Evolutionary conservation across 108 stramenopile genomes (phyloP), one percentile per base, ranked within the genome.

Genomic region (Pseudonitzschia multiseries): DNA sequence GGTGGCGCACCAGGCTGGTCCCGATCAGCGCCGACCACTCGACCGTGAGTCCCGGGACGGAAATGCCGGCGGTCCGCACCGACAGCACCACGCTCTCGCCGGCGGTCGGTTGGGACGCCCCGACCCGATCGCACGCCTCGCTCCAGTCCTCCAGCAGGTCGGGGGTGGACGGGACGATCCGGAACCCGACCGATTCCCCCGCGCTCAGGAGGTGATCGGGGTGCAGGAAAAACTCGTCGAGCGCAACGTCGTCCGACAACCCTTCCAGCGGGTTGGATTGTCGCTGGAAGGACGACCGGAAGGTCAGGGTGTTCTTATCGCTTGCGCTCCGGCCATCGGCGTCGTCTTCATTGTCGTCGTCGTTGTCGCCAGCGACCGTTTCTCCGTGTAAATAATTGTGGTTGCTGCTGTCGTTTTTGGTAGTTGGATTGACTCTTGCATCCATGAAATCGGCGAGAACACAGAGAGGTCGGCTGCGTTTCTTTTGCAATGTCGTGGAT

Each of bases 1-100:
- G 2, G 22, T 22, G 54, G 26, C 20, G 54, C 36, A 74, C 26
- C 5, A 79, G 36, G n/a, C 70, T 74, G 32, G 52, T 51, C 8
- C 79, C 79, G 26, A 79, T 65, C 42, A 70, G 64, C 22, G 79
- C 79, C 8, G 56, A 50, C 48, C 72, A 75, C 27, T 63, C 42
- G 24, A 79, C 31, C 26, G 46, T 64, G 48, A 79, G 53, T 13
- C 79, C 79, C 14, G 60, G 66, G 40, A 79, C 43, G 14, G 73
- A 41, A 18, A 79, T 70, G 6, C 79, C 79, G 14, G 50, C 68
- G 4, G 79, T 71, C 15, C 52, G 12, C 6, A 79, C 74, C 44
- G 66, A 48, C 36, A 50, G 14, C 6, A 67, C 26, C 21, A 40
- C 66, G 26, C 36, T 32, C 5, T 36, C 15, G 36, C 41, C 56